Evolutionary conservation across 2,329 filamentous ascomycete species (phyloP), one percentile per base, ranked within the genome.

Genomic region (Fusarium sulawesiense): DNA sequence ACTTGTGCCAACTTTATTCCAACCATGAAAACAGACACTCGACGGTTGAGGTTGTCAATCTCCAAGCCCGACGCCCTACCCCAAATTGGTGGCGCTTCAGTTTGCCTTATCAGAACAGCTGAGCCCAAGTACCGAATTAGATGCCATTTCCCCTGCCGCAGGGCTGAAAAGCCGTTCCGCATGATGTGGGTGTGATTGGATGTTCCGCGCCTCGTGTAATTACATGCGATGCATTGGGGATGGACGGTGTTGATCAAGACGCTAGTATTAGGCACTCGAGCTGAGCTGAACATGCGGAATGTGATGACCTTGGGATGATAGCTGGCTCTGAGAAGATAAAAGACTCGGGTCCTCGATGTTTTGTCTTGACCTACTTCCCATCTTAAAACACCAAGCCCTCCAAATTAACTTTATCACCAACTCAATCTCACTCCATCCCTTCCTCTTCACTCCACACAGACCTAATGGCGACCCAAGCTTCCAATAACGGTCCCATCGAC

Each of bases 401-500:
- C 12, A 21, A 42, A 59, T 42, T 42, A 53, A 32, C 16, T 50
- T 40, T 42, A 34, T 51, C 46, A 37, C 34, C 11, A 6, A 37
- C 34, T 37, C 18, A 37, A 37, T 6, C 34, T 37, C 34, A n/a
- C 34, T 1, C 34, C 10, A n/a, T n/a, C 18, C 18, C 40, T 46
- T 47, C 3, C 8, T 9, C 8, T 13, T 71, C 59, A 6, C 34
- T 11, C 6, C 30, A 37, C 34, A 3, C 34, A 37, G 34, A 37
- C 18, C n/a, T 18, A 50, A 75, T 75, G 73, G 64, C 73, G 7
- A 30, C 71, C 20, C 71, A 66, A 13, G 48, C 55, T 59, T 41
- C 66, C 58, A 76, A 70, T 63, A 76, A 75, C 64, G 79, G 79
- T 46, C 78, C 80, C 30, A 76, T 84, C 63, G 78, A 80, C 77